Evolutionary conservation across 768 basidiomycete genomes (phyloP).

Genomic region (Naganishia kalamii): DNA sequence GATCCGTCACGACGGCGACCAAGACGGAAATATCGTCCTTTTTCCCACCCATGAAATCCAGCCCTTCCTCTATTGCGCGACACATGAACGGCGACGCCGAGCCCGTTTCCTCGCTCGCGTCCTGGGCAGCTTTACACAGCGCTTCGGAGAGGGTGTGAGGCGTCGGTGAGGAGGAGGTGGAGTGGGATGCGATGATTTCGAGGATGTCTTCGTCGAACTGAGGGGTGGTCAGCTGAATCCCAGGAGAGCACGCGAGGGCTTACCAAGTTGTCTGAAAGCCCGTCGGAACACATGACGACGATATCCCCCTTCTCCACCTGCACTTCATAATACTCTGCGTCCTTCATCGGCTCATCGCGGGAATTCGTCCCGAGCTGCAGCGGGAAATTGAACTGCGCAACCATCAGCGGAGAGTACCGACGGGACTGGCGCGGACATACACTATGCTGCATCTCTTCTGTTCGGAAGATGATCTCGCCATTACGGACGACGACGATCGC

Average conservation of each 20-base stretch:
- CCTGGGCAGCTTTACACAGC: conserved; percentile 39
- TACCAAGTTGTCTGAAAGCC: conserved; percentile 46
- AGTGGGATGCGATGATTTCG: conserved; percentile 42
- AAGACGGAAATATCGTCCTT: conserved; percentile 58
- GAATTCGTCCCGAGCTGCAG: conserved; percentile 49
- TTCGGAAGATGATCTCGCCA: conserved; percentile 72
- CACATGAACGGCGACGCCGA: conserved; percentile 66
- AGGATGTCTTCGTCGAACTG: conserved; percentile 47
- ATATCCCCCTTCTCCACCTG: conserved; percentile 48
- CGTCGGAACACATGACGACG: conserved; percentile 44
- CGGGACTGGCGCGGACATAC: conserved; percentile 49
- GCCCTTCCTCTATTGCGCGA: conserved; percentile 68
- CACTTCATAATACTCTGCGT: conserved; percentile 59
- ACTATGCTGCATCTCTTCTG: conserved; percentile 88
- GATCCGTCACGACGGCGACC: conserved; percentile 18
- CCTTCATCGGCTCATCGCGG: conserved; percentile 56
- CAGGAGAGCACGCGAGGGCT: conserved; percentile 11
- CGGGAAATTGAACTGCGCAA: conserved; percentile 52
- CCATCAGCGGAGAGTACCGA: conserved; percentile 54
- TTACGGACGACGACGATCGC: conserved; percentile 74
- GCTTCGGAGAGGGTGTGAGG: conserved; percentile 33
- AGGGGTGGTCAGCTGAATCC: background rate
- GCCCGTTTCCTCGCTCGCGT: conserved; percentile 33
- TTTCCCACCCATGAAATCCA: conserved; percentile 71
- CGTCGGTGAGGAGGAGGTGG: conserved; percentile 24